Base-by-base conservation (phyloP, 73 alveolate genomes). In the Blepharisma japonicum region DNA sequence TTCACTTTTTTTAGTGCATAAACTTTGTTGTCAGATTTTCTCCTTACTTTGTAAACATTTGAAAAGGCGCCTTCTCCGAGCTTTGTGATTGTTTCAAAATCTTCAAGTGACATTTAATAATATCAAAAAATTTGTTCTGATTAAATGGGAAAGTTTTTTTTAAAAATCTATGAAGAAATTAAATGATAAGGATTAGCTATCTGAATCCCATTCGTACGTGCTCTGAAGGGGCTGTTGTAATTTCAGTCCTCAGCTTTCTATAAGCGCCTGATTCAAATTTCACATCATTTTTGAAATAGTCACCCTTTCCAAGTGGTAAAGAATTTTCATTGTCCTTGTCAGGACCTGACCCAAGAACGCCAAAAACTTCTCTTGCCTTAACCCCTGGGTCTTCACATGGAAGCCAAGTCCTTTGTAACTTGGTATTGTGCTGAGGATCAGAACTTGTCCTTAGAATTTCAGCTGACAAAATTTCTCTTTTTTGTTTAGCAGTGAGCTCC, bases 11-110 rank as follows among this genome's bases (percentile, higher is more conserved):
- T 90, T 48, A 90, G 46, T 9, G 87, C 96, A 54, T 71, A 90
- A 21, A 81, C 53, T 55, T 86, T 87, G 55, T 86, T 68, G 55
- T 78, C 78, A 53, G 83, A 55, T 83, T 92, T 89, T 77, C 90
- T 92, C 67, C 87, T 71, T 5, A 87, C 95, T 92, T 92, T 89
- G 61, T 92, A 92, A 6, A 92, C 95, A 68, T 85, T 74, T 21
- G 96, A 94, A 81, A 85, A 87, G 53, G 94, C 81, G 6, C 98
- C 98, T 49, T 89, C 77, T 18, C 98, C 98, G 7, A 92, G 68
- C 50, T 83, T 86, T 56, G 83, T 83, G 38, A 92, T 76, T 48
- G 87, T 86, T 77, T 87, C 92, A 71, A 77, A 92, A 67, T 92
- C 93, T 6, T 70, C 83, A 80, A 55, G 45, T 7, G 56, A 18